phyloP scores from a whole-genome alignment of 805 yeast genomes.

The Priceomyces fermenticarens region DNA sequence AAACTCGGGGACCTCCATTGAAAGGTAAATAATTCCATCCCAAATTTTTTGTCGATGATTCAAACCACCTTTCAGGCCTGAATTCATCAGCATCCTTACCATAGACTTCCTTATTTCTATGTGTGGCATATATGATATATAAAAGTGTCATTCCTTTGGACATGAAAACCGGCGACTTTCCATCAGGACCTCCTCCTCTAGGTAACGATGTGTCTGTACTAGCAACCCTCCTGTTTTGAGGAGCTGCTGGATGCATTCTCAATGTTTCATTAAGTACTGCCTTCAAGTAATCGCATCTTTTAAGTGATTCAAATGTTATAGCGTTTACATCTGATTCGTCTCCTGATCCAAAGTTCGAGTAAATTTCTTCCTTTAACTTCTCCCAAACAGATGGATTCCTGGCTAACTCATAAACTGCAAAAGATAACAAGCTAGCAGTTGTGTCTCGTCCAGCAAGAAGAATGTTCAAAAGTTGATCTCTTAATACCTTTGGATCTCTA shows the following conservation, averaged over 20 bases:
- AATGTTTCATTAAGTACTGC: slow-evolving; percentile 46
- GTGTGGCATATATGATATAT: slow-evolving; percentile 41
- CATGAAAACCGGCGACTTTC: slow-evolving; percentile 36
- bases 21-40: slow-evolving; percentile 38
- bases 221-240: slow-evolving; percentile 45
- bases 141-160: slow-evolving; percentile 41
- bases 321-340: slow-evolving; percentile 30
- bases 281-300: slow-evolving; percentile 45
- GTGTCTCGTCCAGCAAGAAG: slow-evolving; percentile 55
- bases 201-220: slow-evolving; percentile 47
- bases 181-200: slow-evolving; percentile 46
- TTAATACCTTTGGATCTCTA: slow-evolving; percentile 43
- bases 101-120: slow-evolving; percentile 31
- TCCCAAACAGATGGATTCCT: slow-evolving; percentile 37
- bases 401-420: slow-evolving; percentile 42
- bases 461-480: slow-evolving; percentile 50
- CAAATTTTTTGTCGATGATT: slow-evolving; percentile 19
- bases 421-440: slow-evolving; percentile 48
- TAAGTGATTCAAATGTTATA: slow-evolving; percentile 45
- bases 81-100: slow-evolving; percentile 28
- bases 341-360: slow-evolving; percentile 28
- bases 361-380: slow-evolving; percentile 35
- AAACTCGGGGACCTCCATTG: slow-evolving; percentile 37
- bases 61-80: slow-evolving; percentile 34
- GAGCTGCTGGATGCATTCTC: slow-evolving; percentile 52